Conservation (phyloP, 1,284 basidiomycete species). For the Earliella scabrosa region DNA sequence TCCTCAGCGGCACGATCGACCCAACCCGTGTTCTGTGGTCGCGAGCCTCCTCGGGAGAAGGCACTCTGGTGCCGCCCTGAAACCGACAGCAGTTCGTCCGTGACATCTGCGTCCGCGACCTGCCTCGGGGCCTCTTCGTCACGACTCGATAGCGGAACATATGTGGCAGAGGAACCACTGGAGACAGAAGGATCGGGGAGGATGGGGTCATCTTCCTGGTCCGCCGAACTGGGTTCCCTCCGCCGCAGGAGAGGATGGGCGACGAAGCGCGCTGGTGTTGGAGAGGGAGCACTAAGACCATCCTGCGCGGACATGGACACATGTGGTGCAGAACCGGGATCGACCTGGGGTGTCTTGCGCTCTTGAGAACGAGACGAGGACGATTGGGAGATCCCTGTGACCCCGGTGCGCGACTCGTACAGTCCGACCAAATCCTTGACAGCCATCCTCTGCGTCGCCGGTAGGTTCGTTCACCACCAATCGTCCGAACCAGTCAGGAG, state of each 20-base stretch:
- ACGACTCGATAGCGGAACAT: background rate
- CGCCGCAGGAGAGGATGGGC: slow-evolving; percentile 30
- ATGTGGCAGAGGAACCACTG: background rate
- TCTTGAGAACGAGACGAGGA: slow-evolving; percentile 5
- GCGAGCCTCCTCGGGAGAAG: background rate
- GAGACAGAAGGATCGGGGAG: slow-evolving; percentile 8
- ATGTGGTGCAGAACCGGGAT: background rate
- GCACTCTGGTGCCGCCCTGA: slow-evolving; percentile 11
- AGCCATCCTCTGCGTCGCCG: slow-evolving; percentile 25
- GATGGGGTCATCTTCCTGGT: slow-evolving; percentile 24
- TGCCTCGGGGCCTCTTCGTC: background rate
- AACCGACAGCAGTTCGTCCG: slow-evolving; percentile 19
- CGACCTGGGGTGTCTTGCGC: slow-evolving; percentile 3
- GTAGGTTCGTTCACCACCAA: background rate
- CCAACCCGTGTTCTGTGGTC: slow-evolving; percentile 4
- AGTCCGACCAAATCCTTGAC: slow-evolving; percentile 36
- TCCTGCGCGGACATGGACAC: background rate
- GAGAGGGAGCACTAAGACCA: slow-evolving; percentile 1
- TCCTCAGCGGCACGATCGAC: background rate
- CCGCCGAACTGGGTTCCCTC: slow-evolving; percentile 28
- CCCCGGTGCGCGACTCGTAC: slow-evolving; percentile 29
- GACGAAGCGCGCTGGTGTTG: slow-evolving; percentile 19
- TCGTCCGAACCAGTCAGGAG: background rate
- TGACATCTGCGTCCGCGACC: slow-evolving; percentile 21
- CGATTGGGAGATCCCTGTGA: slow-evolving; percentile 2